Percentiles rank a stretch among this genome's conserved stretches.
Evolutionary conservation across 768 basidiomycete genomes (phyloP).

Genomic region (Tricholoma furcatifolium): DNA sequence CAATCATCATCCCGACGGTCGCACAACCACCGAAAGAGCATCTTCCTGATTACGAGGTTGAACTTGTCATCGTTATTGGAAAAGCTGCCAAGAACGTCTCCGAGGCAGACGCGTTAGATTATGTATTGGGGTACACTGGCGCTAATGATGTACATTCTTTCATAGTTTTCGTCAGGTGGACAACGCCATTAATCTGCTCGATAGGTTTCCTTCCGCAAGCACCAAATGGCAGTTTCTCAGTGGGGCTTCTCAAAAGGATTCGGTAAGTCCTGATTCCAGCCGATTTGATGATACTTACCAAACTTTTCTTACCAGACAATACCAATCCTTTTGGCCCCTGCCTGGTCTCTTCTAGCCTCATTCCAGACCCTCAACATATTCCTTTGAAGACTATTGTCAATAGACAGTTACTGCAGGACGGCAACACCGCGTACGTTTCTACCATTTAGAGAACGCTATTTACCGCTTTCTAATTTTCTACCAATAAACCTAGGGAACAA

Average conservation of each 20-base stretch:
- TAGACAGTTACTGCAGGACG: constrained; percentile 67
- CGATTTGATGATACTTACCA: not conserved
- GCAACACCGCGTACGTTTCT: constrained; percentile 66
- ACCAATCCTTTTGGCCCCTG: constrained; percentile 81
- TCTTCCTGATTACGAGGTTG: constrained; percentile 81
- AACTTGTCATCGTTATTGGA: constrained; percentile 80
- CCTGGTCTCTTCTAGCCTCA: constrained; percentile 62
- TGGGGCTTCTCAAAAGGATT: constrained; percentile 91
- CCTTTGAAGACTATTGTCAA: constrained; percentile 66
- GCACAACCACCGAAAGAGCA: constrained; percentile 72
- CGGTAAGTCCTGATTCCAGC: constrained; percentile 40
- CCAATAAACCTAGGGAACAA: constrained; percentile 52
- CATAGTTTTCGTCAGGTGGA: not conserved
- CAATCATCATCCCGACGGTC: constrained; percentile 61
- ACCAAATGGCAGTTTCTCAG: constrained; percentile 78
- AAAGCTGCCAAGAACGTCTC: constrained; percentile 78
- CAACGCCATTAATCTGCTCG: too few relatives aligned
- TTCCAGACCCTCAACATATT: constrained; percentile 67
- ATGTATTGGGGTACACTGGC: constrained; percentile 80
- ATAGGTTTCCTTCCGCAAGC: constrained; percentile 79
- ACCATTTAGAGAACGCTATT: not conserved
- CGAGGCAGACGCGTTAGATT: constrained; percentile 79
- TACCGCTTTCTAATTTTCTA: not conserved
- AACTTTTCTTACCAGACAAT: constrained; percentile 40
- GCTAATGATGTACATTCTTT: constrained; percentile 64